Evolutionary conservation across 805 yeast genomes (phyloP).

Genomic region (Yarrowia sp.): DNA sequence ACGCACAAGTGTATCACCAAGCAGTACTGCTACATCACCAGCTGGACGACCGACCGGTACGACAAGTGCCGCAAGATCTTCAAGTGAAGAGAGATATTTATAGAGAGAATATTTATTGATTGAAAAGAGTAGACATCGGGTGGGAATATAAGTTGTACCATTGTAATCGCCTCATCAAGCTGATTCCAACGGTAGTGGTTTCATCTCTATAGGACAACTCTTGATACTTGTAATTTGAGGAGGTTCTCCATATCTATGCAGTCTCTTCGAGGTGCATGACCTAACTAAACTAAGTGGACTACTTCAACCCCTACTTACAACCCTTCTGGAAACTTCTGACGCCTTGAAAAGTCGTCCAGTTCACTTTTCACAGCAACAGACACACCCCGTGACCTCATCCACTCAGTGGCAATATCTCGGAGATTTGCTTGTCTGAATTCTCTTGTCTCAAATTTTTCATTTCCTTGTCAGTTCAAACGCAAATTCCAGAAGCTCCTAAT

Average conservation of each 20-base stretch:
- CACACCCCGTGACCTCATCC: too few relatives aligned
- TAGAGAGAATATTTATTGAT: constrained; percentile 21
- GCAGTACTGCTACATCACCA: constrained; percentile 54
- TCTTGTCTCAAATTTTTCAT: neutral
- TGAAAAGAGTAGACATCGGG: neutral
- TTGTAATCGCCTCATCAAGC: neutral
- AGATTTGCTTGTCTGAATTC: neutral
- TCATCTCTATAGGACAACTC: too few relatives aligned
- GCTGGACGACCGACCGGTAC: constrained; percentile 44
- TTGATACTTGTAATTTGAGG: too few relatives aligned
- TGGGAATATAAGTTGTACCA: neutral
- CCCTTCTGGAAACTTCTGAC: too few relatives aligned
- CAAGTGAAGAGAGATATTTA: constrained; percentile 21
- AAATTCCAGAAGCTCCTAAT: constrained; percentile 15
- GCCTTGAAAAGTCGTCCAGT: too few relatives aligned
- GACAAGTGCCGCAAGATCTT: constrained; percentile 28
- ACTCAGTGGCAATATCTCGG: neutral
- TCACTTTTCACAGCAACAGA: neutral
- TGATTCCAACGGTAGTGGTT: neutral
- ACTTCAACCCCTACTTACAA: too few relatives aligned
- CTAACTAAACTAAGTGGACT: too few relatives aligned
- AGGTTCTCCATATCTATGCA: too few relatives aligned
- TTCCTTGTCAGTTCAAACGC: neutral
- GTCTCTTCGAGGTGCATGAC: too few relatives aligned
- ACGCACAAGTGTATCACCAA: constrained; percentile 50